A percentile compares a stretch with the other conserved stretches of the same genome.
Evolutionary conservation across 148 eudicot species (phyloP).

Genomic region (Linanthus parryae): DNA sequence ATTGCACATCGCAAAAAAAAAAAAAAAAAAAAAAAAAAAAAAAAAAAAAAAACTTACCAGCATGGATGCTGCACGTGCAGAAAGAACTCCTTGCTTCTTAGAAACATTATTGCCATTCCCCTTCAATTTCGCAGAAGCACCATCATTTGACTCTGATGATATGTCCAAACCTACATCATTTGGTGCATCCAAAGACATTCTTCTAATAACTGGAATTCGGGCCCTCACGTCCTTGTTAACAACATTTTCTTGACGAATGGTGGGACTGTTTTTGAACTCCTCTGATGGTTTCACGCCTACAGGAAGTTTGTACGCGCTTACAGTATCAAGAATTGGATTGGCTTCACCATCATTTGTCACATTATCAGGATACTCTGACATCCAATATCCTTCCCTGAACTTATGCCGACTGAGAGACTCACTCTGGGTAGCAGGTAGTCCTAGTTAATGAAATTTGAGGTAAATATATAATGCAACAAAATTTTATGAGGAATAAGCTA

Average conservation of each 20-base stretch:
- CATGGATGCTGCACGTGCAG: constrained; percentile 96
- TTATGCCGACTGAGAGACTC: constrained; percentile 37
- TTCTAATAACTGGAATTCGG: constrained; percentile 21
- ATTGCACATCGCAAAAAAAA: neutral
- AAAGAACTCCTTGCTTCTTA: constrained; percentile 65
- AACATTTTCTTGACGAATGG: constrained; percentile 21
- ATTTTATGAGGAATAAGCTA: no score
- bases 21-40: neutral
- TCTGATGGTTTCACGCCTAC: constrained; percentile 66
- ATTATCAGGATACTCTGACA: constrained; percentile 23
- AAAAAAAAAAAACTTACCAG: constrained; percentile 43
- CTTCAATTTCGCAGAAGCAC: constrained; percentile 31
- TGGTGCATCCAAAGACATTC: constrained; percentile 26
- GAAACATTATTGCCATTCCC: constrained; percentile 27
- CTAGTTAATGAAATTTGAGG: constrained; percentile 22
- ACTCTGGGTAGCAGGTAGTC: constrained; percentile 32
- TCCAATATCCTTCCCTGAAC: constrained; percentile 30
- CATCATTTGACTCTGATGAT: constrained; percentile 30
- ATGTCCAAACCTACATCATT: constrained; percentile 28
- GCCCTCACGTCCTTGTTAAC: constrained; percentile 18
- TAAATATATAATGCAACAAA: no score
- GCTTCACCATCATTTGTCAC: constrained; percentile 27
- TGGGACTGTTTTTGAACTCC: constrained; percentile 26
- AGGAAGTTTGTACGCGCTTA: constrained; percentile 56
- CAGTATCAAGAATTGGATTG: constrained; percentile 35